phyloP scores from a whole-genome alignment of 192 early-diverging fungal genomes.

The Mortierella hygrophila region DNA sequence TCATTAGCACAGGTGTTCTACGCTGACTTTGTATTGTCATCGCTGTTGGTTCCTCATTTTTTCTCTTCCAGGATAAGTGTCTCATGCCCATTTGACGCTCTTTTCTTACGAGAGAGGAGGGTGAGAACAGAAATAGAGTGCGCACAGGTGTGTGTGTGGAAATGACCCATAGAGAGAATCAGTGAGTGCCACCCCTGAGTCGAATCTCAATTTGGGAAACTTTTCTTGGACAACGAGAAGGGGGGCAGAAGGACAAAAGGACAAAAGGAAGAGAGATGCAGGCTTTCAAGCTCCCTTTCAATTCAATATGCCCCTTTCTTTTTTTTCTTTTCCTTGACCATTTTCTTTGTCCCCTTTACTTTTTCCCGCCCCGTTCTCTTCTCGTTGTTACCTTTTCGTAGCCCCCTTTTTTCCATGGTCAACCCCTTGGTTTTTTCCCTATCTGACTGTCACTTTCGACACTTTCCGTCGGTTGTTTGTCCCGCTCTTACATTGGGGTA shows the following conservation, averaged over 20 bases:
- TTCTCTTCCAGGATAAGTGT: no score
- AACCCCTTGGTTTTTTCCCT: slow-evolving; percentile 33
- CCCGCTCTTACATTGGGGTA: background rate
- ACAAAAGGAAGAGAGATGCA: background rate
- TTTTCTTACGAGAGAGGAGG: background rate
- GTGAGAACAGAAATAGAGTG: background rate
- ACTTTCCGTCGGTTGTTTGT: background rate
- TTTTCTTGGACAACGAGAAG: background rate
- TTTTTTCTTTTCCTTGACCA: background rate
- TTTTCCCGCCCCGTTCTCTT: background rate
- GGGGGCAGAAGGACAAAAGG: no score
- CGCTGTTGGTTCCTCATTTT: no score
- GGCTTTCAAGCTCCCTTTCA: slow-evolving; percentile 3
- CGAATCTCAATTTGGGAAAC: slow-evolving; percentile 2
- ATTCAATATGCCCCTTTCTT: slow-evolving; percentile 3
- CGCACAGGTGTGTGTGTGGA: background rate
- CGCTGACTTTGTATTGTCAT: no score
- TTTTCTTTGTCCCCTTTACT: background rate
- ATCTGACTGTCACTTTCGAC: background rate
- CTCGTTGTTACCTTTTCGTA: slow-evolving; percentile 8
- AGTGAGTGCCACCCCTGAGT: background rate
- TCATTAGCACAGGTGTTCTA: no score
- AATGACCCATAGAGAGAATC: background rate
- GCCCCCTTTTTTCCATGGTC: slow-evolving; percentile 26
- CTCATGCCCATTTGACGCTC: background rate